Percentiles rank a stretch among this genome's conserved stretches.
phyloP scores from a whole-genome alignment of 202 grass and related monocot genomes.

The Musa balbisiana region DNA sequence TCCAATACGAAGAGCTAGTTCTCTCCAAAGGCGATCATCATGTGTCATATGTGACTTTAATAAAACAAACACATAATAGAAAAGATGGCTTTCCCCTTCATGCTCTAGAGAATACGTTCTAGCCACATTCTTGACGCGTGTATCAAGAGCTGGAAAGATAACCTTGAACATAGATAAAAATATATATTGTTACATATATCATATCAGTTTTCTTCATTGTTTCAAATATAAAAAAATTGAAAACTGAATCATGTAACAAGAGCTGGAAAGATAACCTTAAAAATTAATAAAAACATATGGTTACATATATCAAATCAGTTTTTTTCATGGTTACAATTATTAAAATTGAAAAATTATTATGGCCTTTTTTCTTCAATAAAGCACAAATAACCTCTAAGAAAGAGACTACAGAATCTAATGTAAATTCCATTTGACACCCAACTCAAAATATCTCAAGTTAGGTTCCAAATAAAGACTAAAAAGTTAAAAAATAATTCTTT shows the following conservation, averaged over 20 bases:
- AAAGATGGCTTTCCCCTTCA: constrained; percentile 79
- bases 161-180: constrained; percentile 43
- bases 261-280: constrained; percentile 92
- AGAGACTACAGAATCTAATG: neutral
- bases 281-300: constrained; percentile 28
- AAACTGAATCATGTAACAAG: too few relatives aligned
- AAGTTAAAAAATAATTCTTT: too few relatives aligned
- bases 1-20: constrained; percentile 70
- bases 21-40: constrained; percentile 38
- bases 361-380: neutral
- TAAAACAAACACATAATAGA: constrained; percentile 53
- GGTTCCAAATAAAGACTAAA: neutral
- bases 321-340: neutral
- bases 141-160: constrained; percentile 95
- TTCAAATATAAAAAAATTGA: too few relatives aligned
- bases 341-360: neutral
- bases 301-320: neutral
- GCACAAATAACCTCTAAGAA: neutral
- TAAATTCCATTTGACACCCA: neutral
- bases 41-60: constrained; percentile 45
- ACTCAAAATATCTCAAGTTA: neutral
- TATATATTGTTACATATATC: constrained; percentile 18
- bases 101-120: constrained; percentile 89
- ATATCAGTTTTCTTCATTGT: neutral
- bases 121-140: constrained; percentile 87